Percentiles rank a stretch among this genome's conserved stretches.
Conservation (phyloP, 2,329 filamentous ascomycete species). For the Monosporascus ibericus region DNA sequence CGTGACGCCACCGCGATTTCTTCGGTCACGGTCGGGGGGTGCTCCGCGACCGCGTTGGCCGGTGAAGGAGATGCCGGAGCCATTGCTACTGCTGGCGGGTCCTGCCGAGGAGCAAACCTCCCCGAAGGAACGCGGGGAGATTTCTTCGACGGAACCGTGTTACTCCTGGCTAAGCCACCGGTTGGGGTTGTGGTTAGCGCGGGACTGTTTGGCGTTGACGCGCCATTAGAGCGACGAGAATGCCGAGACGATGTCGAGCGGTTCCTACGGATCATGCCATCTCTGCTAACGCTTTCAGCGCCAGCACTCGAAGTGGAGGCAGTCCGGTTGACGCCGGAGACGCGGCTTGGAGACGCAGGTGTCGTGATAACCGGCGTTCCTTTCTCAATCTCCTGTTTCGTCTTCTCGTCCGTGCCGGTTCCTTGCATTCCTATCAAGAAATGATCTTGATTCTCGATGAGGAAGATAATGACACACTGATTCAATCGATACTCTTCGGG, state of each 20-base stretch:
- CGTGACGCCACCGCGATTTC: slow-evolving; percentile 15
- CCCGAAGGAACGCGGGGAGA: slow-evolving; percentile 65
- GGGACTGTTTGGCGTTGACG: slow-evolving; percentile 63
- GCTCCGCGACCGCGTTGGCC: slow-evolving; percentile 32
- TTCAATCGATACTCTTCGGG: slow-evolving; percentile 91
- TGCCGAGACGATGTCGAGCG: slow-evolving; percentile 88
- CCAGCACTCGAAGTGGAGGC: slow-evolving; percentile 84
- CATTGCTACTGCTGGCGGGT: slow-evolving; percentile 26
- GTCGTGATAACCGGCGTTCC: slow-evolving; percentile 54
- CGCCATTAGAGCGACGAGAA: slow-evolving; percentile 67
- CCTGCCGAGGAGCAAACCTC: slow-evolving; percentile 50
- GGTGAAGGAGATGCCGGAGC: slow-evolving; percentile 45
- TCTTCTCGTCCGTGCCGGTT: slow-evolving; percentile 88
- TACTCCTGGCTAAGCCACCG: slow-evolving; percentile 60
- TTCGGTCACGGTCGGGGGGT: slow-evolving; percentile 27
- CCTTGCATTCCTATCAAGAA: slow-evolving; percentile 98
- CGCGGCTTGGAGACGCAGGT: slow-evolving; percentile 45
- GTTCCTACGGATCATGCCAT: slow-evolving; percentile 75
- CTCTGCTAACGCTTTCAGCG: slow-evolving; percentile 78
- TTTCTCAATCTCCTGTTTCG: slow-evolving; percentile 58
- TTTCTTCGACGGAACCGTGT: slow-evolving; percentile 88
- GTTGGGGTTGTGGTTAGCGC: slow-evolving; percentile 48
- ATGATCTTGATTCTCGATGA: slow-evolving; percentile 97
- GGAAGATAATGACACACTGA: slow-evolving; percentile 93
- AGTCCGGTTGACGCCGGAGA: slow-evolving; percentile 62